Conservation (phyloP, 352 stramenopile species). For the Thalassiosira mediterranea region DNA sequence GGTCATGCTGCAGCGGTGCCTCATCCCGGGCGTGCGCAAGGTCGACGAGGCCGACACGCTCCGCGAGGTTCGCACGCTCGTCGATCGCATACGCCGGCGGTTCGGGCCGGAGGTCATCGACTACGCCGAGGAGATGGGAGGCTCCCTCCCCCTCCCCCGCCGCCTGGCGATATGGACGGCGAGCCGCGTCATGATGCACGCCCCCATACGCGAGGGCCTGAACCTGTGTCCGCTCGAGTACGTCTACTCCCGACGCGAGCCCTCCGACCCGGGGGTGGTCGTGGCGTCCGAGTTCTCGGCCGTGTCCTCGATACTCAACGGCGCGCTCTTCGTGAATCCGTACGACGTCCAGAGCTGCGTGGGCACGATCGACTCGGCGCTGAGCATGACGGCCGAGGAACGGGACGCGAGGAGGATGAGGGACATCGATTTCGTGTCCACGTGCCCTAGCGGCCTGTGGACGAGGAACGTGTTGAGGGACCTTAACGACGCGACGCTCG, state of each 20-base stretch:
- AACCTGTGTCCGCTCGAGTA: slow-evolving; percentile 93
- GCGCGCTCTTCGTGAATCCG: slow-evolving; percentile 92
- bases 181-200: slow-evolving; percentile 92
- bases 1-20: slow-evolving; percentile 90
- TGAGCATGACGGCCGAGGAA: slow-evolving; percentile 90
- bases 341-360: slow-evolving; percentile 89
- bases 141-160: slow-evolving; percentile 85
- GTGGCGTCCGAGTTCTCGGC: slow-evolving; percentile 94
- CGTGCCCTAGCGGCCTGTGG: slow-evolving; percentile 87
- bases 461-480: slow-evolving; percentile 92
- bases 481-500: slow-evolving; percentile 65
- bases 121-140: slow-evolving; percentile 67
- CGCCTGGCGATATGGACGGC: slow-evolving; percentile 90
- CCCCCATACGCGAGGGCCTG: slow-evolving; percentile 93
- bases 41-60: slow-evolving; percentile 85
- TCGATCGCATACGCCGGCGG: slow-evolving; percentile 63
- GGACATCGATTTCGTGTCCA: slow-evolving; percentile 94
- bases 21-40: slow-evolving; percentile 85
- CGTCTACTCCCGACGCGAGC: slow-evolving; percentile 67
- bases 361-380: slow-evolving; percentile 86
- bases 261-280: slow-evolving; percentile 87
- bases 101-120: slow-evolving; percentile 63
- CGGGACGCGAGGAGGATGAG: slow-evolving; percentile 86
- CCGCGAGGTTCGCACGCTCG: slow-evolving; percentile 44
- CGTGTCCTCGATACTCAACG: slow-evolving; percentile 92